Conservation (phyloP, 805 yeast species). For the Ogataea naganishii region DNA sequence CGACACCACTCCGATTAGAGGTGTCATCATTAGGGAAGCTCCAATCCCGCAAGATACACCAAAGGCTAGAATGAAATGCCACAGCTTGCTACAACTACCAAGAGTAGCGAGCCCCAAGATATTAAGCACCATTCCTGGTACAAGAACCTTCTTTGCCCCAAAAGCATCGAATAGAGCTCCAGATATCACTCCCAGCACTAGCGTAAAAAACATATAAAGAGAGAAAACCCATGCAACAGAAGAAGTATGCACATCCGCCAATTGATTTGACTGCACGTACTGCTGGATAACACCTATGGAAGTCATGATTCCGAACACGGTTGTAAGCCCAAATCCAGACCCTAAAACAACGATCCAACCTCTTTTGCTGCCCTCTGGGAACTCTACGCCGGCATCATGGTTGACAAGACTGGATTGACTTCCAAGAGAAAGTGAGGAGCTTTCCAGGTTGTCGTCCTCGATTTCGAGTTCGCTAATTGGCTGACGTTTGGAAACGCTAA, state of each 20-base stretch:
- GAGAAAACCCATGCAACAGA: slow-evolving; percentile 64
- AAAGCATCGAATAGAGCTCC: slow-evolving; percentile 53
- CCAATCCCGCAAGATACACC: slow-evolving; percentile 51
- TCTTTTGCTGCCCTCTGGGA: slow-evolving; percentile 54
- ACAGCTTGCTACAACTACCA: slow-evolving; percentile 43
- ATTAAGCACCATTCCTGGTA: slow-evolving; percentile 34
- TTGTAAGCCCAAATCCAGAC: slow-evolving; percentile 45
- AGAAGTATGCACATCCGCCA: slow-evolving; percentile 34
- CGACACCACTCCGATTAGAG: slow-evolving; percentile 50
- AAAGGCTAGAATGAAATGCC: slow-evolving; percentile 56
- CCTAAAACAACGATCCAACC: slow-evolving; percentile 56
- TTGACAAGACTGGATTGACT: slow-evolving; percentile 23
- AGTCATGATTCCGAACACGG: slow-evolving; percentile 47
- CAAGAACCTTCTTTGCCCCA: slow-evolving; percentile 41
- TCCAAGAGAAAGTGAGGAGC: no score
- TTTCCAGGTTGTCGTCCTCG: no score
- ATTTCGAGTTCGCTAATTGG: no score
- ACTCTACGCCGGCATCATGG: slow-evolving; percentile 17
- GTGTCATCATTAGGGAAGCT: slow-evolving; percentile 51
- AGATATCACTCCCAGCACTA: slow-evolving; percentile 27
- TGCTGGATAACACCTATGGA: slow-evolving; percentile 57
- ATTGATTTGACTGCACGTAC: slow-evolving; percentile 47
- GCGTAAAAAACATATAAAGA: slow-evolving; percentile 40
- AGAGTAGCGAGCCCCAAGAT: slow-evolving; percentile 48
- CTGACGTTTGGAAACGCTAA: no score